Base-by-base conservation (phyloP, 2,329 filamentous ascomycete species). In the Cercospora sesami region DNA sequence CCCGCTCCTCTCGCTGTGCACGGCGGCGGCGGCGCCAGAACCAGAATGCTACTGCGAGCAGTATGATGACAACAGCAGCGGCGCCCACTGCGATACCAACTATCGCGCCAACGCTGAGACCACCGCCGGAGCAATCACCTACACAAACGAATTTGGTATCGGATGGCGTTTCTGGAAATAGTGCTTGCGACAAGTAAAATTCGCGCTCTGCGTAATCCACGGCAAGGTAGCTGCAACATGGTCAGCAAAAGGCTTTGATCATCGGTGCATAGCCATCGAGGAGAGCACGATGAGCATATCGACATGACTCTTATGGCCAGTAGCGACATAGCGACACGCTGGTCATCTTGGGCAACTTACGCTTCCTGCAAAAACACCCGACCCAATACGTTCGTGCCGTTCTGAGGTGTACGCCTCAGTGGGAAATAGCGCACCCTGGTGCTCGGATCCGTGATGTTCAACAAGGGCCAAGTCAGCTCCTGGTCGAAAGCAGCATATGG, bases 401-500 rank as follows among this genome's bases (percentile, higher is more conserved):
- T 30, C 1, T 5, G 12, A 39, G 14, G 4, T 16, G 74, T 73
- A 30, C 68, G 70, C 30, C 72, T 70, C 8, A 77, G 28, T 0
- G 75, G 75, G 18, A 77, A 76, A 31, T 76, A 76, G 12, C 69
- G 59, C 18, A 36, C 8, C 9, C 60, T 66, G 3, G 61, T 18
- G 1, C 86, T 87, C 53, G 86, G 83, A 72, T 64, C 63, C 2
- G 16, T 45, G 8, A 65, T 59, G 23, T 61, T 60, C 5, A 23
- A n/a, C 3, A 48, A 18, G 4, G 75, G 75, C 16, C 60, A 63
- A 2, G 59, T 60, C n/a, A 72, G 64, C 21, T 66, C 68, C 10
- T 74, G 71, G 61, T 77, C 74, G 53, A 78, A 76, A 0, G 74
- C 75, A 3, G 70, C 67, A 59, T 78, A 78, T 1, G 77, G 77